phyloP scores from a whole-genome alignment of 1,284 basidiomycete species.

The Microbotryum intermedium region DNA sequence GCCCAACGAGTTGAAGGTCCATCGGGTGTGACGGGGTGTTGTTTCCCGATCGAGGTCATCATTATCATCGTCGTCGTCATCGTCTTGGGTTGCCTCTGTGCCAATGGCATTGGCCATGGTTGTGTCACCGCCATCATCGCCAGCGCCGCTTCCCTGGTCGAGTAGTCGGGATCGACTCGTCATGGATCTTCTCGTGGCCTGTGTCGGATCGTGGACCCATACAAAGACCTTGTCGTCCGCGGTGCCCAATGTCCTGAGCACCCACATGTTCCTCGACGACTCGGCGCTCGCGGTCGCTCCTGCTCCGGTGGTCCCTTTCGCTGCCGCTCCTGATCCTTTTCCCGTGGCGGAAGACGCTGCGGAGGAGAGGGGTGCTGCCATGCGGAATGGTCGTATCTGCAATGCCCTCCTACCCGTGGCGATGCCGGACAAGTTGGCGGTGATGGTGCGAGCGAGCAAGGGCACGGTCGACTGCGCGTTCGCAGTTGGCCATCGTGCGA shows the following conservation, averaged over 20 bases:
- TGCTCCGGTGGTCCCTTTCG: background rate
- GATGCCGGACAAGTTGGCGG: constrained; percentile 5
- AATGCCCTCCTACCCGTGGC: constrained; percentile 12
- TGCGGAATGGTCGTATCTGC: constrained; percentile 16
- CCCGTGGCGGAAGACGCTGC: background rate
- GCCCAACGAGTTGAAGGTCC: constrained; percentile 19
- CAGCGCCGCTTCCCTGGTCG: background rate
- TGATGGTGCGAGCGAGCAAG: constrained; percentile 22
- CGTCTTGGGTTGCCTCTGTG: background rate
- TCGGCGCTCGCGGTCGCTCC: constrained; percentile 1
- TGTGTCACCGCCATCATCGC: background rate
- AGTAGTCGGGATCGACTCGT: too few relatives aligned
- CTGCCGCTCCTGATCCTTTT: background rate
- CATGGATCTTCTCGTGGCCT: background rate
- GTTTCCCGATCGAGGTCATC: background rate
- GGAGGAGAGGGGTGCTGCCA: constrained; percentile 1
- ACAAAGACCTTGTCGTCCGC: constrained; percentile 8
- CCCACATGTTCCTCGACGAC: constrained; percentile 20
- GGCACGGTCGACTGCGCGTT: constrained; percentile 17
- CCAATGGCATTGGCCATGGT: constrained; percentile 6
- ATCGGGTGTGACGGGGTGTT: constrained; percentile 5
- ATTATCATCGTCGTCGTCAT: background rate
- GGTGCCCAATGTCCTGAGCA: constrained; percentile 12
- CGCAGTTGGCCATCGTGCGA: constrained; percentile 19
- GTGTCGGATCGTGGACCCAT: constrained; percentile 23